These are phyloP conservation scores for Rhizophora apiculata DNA, from an alignment of 345 rosid species.

Conservation along the genomic window DNA sequence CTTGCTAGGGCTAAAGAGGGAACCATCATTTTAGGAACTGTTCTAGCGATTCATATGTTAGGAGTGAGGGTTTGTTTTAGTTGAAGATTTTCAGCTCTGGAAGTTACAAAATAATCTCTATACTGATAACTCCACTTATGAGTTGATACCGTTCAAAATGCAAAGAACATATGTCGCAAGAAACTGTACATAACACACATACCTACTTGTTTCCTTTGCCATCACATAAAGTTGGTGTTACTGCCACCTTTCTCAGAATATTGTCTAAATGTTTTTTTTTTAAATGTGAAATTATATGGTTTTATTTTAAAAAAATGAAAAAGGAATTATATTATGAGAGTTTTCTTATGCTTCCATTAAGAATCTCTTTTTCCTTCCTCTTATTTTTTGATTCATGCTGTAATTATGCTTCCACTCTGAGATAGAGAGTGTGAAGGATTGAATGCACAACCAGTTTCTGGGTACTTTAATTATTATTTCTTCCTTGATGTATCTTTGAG, in stretches of 20 bases:
- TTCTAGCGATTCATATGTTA: neutral
- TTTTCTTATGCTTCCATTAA: neutral
- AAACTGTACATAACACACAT: neutral
- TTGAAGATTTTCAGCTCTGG: conserved; percentile 3
- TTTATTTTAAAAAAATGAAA: no score
- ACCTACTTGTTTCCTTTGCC: conserved; percentile 3
- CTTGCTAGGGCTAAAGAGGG: conserved; percentile 3
- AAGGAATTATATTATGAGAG: no score
- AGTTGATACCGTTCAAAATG: neutral
- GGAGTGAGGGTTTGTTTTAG: neutral
- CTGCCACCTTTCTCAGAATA: no score
- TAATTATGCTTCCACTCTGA: no score
- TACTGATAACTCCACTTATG: neutral
- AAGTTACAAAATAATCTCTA: conserved; percentile 7
- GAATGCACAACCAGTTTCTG: neutral
- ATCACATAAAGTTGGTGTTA: neutral
- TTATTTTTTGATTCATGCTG: neutral
- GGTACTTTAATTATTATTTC: neutral
- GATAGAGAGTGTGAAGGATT: neutral
- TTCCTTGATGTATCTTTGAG: neutral
- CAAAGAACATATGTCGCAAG: neutral
- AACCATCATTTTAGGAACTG: neutral
- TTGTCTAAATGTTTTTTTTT: no score
- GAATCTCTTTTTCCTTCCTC: neutral
- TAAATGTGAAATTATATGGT: no score